A percentile compares a stretch with the other conserved stretches of the same genome.
These are phyloP conservation scores for Ulmus americana DNA, from an alignment of 331 rosid genomes.

Conservation along the genomic window DNA sequence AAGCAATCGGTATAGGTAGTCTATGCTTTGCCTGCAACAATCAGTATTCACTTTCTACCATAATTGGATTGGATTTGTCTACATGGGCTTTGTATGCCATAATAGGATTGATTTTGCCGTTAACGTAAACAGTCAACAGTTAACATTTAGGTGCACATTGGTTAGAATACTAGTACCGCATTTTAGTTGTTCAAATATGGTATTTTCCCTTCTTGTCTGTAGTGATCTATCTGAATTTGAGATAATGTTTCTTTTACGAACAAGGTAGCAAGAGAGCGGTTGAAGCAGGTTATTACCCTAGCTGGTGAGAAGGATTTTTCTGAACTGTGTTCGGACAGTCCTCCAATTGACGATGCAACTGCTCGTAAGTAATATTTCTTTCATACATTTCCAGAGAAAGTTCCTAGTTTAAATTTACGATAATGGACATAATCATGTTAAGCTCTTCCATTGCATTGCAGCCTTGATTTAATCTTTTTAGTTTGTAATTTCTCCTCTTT, in stretches of 20 bases:
- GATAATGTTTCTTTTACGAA: constrained; percentile 13
- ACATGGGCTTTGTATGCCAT: background rate
- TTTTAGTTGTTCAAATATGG: constrained; percentile 5
- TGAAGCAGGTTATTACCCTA: constrained; percentile 63
- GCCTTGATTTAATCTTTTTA: background rate
- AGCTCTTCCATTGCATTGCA: background rate
- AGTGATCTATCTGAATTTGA: constrained; percentile 4
- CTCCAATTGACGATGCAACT: constrained; percentile 31
- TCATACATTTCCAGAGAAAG: constrained; percentile 4
- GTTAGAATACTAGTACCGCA: background rate
- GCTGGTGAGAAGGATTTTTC: constrained; percentile 65
- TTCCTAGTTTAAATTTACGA: background rate
- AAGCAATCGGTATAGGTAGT: no score
- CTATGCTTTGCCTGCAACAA: background rate
- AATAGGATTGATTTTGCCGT: background rate
- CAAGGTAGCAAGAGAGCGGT: constrained; percentile 69
- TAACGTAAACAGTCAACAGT: background rate
- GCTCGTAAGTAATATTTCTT: constrained; percentile 51
- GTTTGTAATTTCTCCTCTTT: background rate
- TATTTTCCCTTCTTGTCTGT: background rate
- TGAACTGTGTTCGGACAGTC: constrained; percentile 43
- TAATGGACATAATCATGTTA: background rate
- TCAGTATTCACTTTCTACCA: background rate
- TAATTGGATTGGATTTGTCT: background rate
- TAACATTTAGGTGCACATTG: constrained; percentile 13